Conservation (phyloP, 1,139 yeast genomes). For the Nakaseomyces delphensis region DNA sequence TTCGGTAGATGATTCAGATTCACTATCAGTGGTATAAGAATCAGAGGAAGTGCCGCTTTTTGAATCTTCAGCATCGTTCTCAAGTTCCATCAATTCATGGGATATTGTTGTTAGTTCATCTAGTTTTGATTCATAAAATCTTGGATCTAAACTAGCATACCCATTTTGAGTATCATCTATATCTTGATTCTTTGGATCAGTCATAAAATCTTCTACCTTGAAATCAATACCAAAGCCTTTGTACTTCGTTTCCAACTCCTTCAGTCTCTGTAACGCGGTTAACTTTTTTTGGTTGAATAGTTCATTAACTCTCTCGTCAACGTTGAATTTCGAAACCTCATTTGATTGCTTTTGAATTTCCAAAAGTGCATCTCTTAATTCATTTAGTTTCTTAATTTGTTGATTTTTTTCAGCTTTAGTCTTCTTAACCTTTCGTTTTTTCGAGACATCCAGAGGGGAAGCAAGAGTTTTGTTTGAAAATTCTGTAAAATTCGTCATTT, state of each 20-base stretch:
- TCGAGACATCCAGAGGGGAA: constrained; percentile 16
- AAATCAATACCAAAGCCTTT: constrained; percentile 55
- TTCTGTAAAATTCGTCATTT: constrained; percentile 70
- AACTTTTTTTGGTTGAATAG: constrained; percentile 49
- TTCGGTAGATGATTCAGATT: constrained; percentile 10
- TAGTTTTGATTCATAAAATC: constrained; percentile 38
- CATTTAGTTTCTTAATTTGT: constrained; percentile 37
- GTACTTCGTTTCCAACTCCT: constrained; percentile 53
- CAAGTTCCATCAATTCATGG: constrained; percentile 28
- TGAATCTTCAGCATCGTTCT: constrained; percentile 9
- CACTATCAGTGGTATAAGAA: constrained; percentile 12
- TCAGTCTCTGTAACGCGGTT: constrained; percentile 59
- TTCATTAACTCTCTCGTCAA: constrained; percentile 42
- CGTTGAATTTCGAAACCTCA: constrained; percentile 59
- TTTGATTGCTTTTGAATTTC: constrained; percentile 64
- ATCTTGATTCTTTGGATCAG: constrained; percentile 10
- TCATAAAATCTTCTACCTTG: constrained; percentile 16
- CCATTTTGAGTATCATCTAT: constrained; percentile 5
- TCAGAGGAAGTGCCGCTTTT: neutral
- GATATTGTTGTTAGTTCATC: constrained; percentile 42
- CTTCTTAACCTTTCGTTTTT: constrained; percentile 10
- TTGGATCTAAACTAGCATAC: constrained; percentile 34
- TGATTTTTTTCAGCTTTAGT: constrained; percentile 4
- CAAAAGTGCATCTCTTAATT: constrained; percentile 49
- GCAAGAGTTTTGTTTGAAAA: constrained; percentile 18